phyloP scores from a whole-genome alignment of 1,284 basidiomycete genomes.

The Sporisorium sorghi region DNA sequence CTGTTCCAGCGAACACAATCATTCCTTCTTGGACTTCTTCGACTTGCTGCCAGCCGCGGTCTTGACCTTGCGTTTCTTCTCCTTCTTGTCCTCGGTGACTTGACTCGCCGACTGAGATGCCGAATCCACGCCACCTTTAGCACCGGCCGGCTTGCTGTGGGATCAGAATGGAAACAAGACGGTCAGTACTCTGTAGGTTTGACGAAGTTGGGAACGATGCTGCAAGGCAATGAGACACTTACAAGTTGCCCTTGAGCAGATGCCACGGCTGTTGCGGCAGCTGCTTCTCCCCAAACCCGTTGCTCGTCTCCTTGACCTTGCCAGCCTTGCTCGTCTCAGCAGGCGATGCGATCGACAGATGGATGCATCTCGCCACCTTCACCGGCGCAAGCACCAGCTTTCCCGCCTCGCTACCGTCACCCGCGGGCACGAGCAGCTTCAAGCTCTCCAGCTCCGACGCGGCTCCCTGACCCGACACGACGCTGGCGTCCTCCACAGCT shows the following conservation, averaged over 20 bases:
- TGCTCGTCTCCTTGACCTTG: conserved; percentile 20
- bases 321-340: conserved; percentile 26
- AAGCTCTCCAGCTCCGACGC: conserved; percentile 50
- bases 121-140: conserved; percentile 3
- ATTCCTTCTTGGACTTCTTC: conserved; percentile 54
- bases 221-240: neutral
- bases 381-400: conserved; percentile 37
- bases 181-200: neutral
- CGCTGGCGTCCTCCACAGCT: conserved; percentile 20
- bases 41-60: conserved; percentile 25
- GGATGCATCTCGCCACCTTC: conserved; percentile 32
- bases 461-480: conserved; percentile 30
- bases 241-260: conserved; percentile 46
- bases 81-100: conserved; percentile 25
- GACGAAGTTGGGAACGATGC: too few species aligned
- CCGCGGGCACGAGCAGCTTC: conserved; percentile 43
- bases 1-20: neutral
- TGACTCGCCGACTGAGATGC: conserved; percentile 15
- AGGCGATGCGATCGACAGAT: conserved; percentile 40
- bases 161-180: neutral
- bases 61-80: conserved; percentile 49
- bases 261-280: conserved; percentile 59
- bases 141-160: conserved; percentile 19
- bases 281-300: conserved; percentile 31
- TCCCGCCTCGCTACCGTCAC: conserved; percentile 22